Base-by-base conservation (phyloP, 1,284 basidiomycete genomes). In the Pascua sp. region DNA sequence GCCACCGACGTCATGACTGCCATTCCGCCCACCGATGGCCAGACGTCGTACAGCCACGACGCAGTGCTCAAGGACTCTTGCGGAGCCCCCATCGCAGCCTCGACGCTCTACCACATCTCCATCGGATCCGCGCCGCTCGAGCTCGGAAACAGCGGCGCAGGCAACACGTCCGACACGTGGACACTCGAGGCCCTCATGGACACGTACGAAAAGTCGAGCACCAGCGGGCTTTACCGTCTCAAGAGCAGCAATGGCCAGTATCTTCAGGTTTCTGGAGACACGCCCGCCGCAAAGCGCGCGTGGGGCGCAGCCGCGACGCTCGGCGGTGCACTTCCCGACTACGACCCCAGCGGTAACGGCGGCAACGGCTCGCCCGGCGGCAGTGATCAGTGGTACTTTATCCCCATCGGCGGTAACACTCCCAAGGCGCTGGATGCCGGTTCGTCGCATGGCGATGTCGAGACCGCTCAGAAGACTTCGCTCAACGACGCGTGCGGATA, bases 151-250 rank as follows among this genome's bases (percentile, higher is more conserved):
- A 8, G 11, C 40, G 40, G 4, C 4, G 8, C 3, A 42, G 40
- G 40, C 40, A n/a, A n/a, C n/a, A n/a, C 4, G 12, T 42, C 12
- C 12, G 17, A 39, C 17, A 11, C 41, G 13, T 46, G 51, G 17
- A 32, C 13, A 11, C 42, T 42, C 46, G 51, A 53, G 51, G 15
- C 24, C 18, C n/a, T 53, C 18, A 32, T n/a, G 39, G 51, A 47
- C 45, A 17, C 13, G 24, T 47, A 47, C 51, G 17, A 24, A 13
- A 46, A 40, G 5, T 36, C 37, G 43, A 17, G 11, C 11, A 9
- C 40, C 45, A 47, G 38, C 10, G 51, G 51, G 3, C 47, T 53
- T 39, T 53, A 47, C 51, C 51, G 51, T n/a, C 38, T 53, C 51
- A 53, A 53, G 44, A 43, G 12, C 12, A 32, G 10, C 9, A 38